A percentile compares a stretch with the other conserved stretches of the same genome.
Evolutionary conservation across 108 stramenopile species (phyloP).

Genomic region (Conticribra guillardii): DNA sequence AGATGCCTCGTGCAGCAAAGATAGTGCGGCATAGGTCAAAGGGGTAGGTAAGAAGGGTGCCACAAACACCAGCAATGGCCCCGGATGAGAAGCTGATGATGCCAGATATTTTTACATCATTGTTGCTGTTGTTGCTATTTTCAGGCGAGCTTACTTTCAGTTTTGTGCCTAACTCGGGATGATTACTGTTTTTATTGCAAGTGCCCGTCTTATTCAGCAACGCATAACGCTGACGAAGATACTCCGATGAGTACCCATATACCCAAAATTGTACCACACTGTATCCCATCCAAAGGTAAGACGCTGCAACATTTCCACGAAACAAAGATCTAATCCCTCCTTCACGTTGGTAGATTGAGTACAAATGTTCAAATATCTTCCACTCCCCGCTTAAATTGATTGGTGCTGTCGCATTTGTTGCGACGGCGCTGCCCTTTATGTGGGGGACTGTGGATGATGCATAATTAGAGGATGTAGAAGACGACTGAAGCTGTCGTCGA

Average conservation of each 20-base stretch:
- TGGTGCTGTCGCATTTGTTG: not conserved
- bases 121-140: not conserved
- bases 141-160: too few relatives aligned
- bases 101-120: constrained; percentile 24
- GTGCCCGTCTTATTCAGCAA: too few relatives aligned
- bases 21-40: constrained; percentile 92
- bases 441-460: not conserved
- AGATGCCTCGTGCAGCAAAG: constrained; percentile 82
- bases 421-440: not conserved
- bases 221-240: constrained; percentile 22
- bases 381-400: constrained; percentile 25
- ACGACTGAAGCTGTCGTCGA: constrained; percentile 71
- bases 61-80: constrained; percentile 77
- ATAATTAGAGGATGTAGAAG: constrained; percentile 7
- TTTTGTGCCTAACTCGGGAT: too few relatives aligned
- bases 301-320: constrained; percentile 92
- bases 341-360: constrained; percentile 69
- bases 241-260: constrained; percentile 56
- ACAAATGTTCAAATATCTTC: constrained; percentile 20
- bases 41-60: constrained; percentile 91
- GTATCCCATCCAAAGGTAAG: constrained; percentile 92
- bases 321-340: constrained; percentile 80
- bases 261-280: constrained; percentile 88
- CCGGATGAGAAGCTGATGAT: constrained; percentile 72
- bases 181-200: too few relatives aligned